Percentiles rank a stretch among this genome's conserved stretches.
Evolutionary conservation across 306 rosid species (phyloP).

Genomic region (Pyrus bretschneideri): DNA sequence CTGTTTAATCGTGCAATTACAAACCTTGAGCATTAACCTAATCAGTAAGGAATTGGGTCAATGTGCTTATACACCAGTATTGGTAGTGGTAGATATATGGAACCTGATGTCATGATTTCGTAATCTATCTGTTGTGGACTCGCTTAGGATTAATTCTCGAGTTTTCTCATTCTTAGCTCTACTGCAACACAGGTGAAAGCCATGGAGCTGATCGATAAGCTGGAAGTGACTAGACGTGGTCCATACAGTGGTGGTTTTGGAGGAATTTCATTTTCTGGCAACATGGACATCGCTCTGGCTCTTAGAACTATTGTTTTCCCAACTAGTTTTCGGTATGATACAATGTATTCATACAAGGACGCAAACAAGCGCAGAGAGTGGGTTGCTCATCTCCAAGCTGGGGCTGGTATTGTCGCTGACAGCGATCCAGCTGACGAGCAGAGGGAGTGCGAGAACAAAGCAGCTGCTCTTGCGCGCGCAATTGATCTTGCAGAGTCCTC

Average conservation of each 20-base stretch:
- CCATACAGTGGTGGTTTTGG: conserved; percentile 99
- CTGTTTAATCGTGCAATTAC: not conserved
- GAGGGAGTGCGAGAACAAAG: conserved; percentile 93
- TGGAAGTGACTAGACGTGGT: conserved; percentile 86
- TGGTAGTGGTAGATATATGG: not conserved
- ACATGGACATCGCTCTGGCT: conserved; percentile 93
- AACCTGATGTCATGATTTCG: not conserved
- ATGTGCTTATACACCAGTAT: not conserved
- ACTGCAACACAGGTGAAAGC: conserved; percentile 77
- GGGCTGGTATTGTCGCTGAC: conserved; percentile 96
- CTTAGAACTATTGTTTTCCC: conserved; percentile 87
- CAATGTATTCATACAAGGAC: conserved; percentile 84
- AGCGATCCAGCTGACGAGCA: conserved; percentile 89
- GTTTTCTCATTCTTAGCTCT: not conserved
- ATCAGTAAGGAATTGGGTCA: not conserved
- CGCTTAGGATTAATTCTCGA: not conserved
- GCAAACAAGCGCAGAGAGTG: conserved; percentile 66
- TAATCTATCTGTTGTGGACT: not conserved
- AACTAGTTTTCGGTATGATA: conserved; percentile 63
- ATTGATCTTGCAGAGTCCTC: conserved; percentile 96
- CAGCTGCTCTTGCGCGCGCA: conserved; percentile 89
- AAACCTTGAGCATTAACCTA: not conserved
- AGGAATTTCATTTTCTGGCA: conserved; percentile 76
- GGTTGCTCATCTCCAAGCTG: conserved; percentile 92
- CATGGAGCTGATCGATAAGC: conserved; percentile 92